Percentiles rank a stretch among this genome's conserved stretches.
phyloP scores from a whole-genome alignment of 164 flowering plant genomes.

The Sextonia rubra region DNA sequence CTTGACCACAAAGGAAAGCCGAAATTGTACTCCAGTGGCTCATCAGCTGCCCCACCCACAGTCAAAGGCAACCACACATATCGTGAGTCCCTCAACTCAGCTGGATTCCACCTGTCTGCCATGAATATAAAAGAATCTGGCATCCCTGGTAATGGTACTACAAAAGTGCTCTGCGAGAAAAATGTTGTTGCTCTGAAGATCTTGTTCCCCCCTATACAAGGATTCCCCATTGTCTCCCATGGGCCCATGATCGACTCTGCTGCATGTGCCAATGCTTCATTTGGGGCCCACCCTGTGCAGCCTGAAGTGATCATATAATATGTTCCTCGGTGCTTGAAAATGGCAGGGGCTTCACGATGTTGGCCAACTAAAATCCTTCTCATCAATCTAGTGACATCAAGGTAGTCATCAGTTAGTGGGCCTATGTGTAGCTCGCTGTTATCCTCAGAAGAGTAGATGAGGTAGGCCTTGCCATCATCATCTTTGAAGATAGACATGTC shows the following conservation, averaged over 20 bases:
- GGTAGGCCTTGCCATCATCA: slow-evolving; percentile 78
- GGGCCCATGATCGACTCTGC: slow-evolving; percentile 93
- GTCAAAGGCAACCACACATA: slow-evolving; percentile 89
- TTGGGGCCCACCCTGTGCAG: slow-evolving; percentile 98
- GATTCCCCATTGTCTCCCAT: slow-evolving; percentile 93
- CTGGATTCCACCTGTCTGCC: slow-evolving; percentile 94
- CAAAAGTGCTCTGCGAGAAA: slow-evolving; percentile 84
- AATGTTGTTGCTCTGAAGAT: slow-evolving; percentile 62
- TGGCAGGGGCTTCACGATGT: slow-evolving; percentile 92
- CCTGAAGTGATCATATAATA: slow-evolving; percentile 98
- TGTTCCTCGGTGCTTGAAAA: slow-evolving; percentile 77
- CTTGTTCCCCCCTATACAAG: slow-evolving; percentile 85
- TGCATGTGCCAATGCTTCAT: slow-evolving; percentile 88
- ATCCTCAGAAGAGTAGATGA: slow-evolving; percentile 85
- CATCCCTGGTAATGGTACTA: slow-evolving; percentile 58
- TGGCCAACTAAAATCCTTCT: slow-evolving; percentile 66
- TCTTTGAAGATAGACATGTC: slow-evolving; percentile 97
- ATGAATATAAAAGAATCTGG: slow-evolving; percentile 72
- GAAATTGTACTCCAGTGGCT: slow-evolving; percentile 73
- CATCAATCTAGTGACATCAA: slow-evolving; percentile 58
- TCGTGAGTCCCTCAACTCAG: slow-evolving; percentile 79
- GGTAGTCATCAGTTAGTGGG: slow-evolving; percentile 73
- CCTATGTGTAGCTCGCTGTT: slow-evolving; percentile 93
- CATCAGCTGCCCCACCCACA: slow-evolving; percentile 76
- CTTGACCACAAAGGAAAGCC: slow-evolving; percentile 96